Conservation (phyloP, 2,329 filamentous ascomycete genomes). For the Canariomyces notabilis region DNA sequence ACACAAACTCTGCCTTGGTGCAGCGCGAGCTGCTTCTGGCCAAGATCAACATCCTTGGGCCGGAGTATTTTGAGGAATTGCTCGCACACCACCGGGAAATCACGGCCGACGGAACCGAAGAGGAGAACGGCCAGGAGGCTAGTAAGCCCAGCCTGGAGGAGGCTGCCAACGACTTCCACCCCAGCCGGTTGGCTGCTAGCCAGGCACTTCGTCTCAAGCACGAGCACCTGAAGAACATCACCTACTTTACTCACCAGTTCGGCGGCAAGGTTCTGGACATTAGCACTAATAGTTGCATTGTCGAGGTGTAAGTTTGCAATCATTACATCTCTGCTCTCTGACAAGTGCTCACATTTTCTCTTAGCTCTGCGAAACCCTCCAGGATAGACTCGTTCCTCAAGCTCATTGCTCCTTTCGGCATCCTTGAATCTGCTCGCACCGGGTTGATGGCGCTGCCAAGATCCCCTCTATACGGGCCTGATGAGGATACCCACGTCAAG, state of each 20-base stretch:
- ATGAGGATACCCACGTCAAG: constrained; percentile 65
- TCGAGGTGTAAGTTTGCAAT: constrained; percentile 71
- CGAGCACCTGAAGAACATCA: constrained; percentile 93
- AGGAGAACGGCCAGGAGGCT: constrained; percentile 41
- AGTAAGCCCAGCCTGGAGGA: constrained; percentile 41
- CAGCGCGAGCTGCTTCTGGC: constrained; percentile 93
- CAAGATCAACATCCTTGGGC: constrained; percentile 93
- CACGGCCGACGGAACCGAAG: constrained; percentile 41
- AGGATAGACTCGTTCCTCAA: constrained; percentile 98
- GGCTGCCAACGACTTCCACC: constrained; percentile 71
- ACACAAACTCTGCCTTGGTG: constrained; percentile 85
- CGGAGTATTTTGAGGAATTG: constrained; percentile 97
- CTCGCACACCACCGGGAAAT: constrained; percentile 95
- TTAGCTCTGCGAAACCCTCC: constrained; percentile 80
- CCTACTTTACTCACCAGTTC: constrained; percentile 94
- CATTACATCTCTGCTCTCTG: constrained; percentile 3
- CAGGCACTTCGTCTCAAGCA: constrained; percentile 95
- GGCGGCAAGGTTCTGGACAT: constrained; percentile 97
- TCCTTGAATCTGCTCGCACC: constrained; percentile 90
- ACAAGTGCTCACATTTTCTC: constrained; percentile 34
- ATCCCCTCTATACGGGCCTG: constrained; percentile 74
- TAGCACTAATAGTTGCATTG: constrained; percentile 96
- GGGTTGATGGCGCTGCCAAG: constrained; percentile 95
- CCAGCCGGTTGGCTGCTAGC: constrained; percentile 75
- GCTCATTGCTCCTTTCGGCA: constrained; percentile 87